Base-by-base conservation (phyloP, 164 flowering plant genomes). In the Aristolochia fimbriata region DNA sequence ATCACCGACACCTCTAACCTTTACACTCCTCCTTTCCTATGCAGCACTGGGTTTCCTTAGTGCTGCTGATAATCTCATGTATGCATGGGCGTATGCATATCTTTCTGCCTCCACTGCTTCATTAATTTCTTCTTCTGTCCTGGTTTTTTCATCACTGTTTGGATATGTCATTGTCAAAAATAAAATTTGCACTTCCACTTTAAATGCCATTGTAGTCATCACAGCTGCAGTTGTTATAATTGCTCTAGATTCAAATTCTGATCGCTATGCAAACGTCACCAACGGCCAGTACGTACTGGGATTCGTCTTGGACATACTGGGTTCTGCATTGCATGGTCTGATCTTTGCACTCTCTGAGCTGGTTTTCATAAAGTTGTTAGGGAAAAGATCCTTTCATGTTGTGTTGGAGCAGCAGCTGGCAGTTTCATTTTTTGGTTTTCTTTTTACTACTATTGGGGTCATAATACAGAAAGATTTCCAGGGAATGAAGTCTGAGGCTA, bases 91-190 rank as follows among this genome's bases (percentile, higher is more conserved):
- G 12, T 92, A 82, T 66, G 90, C 98, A 5, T 89, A 89, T 67
- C 87, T 87, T 50, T 96, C 96, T 0, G 90, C 98, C 56, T 92
- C 94, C 57, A 92, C 98, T 52, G 89, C 94, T 65, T 68, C 96
- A 31, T 89, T 92, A 51, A 54, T 92, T 46, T 89, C 93, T 17
- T 80, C 96, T 3, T 84, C 96, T 2, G 83, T 89, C 55, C 79
- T 92, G 13, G 74, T 83, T 19, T 92, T 89, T 56, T 87, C 98
- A 11, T 76, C 85, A 9, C 66, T 92, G 2, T 92, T 84, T 58
- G 98, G 98, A 5, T 79, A 77, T 54, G 19, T 83, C 19, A 57
- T 89, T 15, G 96, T 86, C 67, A 76, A 79, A 30, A 92, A 92
- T 76, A 83, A 73, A 60, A 47, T 92, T 45, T 81, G 77, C 46